Conservation (phyloP, 2,329 filamentous ascomycete genomes). For the Xylariaceae sp. region DNA sequence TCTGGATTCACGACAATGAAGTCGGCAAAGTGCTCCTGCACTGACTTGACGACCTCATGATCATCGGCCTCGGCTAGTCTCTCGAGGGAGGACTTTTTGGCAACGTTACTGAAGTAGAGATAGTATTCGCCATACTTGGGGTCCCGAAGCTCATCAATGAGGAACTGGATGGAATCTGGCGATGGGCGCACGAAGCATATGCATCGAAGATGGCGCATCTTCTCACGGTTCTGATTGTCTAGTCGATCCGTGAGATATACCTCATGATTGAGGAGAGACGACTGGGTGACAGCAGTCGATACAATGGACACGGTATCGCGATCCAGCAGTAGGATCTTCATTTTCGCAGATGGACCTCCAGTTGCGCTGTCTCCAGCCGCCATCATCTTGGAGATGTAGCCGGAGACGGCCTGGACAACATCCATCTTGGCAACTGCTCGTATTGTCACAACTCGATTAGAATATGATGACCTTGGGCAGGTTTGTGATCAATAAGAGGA, state of each 20-base stretch:
- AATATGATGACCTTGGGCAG: neutral
- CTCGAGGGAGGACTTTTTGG: constrained; percentile 93
- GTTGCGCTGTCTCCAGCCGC: constrained; percentile 68
- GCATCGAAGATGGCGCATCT: constrained; percentile 95
- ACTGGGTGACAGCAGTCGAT: constrained; percentile 93
- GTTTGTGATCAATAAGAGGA: neutral
- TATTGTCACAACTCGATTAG: neutral
- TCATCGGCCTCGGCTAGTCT: constrained; percentile 93
- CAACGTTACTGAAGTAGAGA: constrained; percentile 95
- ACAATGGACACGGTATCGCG: constrained; percentile 90
- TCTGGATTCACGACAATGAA: constrained; percentile 94
- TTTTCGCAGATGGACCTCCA: constrained; percentile 72
- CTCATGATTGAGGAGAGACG: constrained; percentile 88
- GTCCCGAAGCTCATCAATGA: constrained; percentile 92
- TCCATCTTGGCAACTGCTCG: constrained; percentile 61
- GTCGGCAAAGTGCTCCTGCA: constrained; percentile 96
- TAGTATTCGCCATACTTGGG: constrained; percentile 98
- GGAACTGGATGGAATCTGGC: constrained; percentile 81
- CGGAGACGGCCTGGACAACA: constrained; percentile 83
- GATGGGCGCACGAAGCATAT: constrained; percentile 90
- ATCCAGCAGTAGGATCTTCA: constrained; percentile 96
- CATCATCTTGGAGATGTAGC: constrained; percentile 96
- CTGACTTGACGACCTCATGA: constrained; percentile 88
- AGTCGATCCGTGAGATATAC: constrained; percentile 96
- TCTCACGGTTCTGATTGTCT: constrained; percentile 84